A percentile compares a stretch with the other conserved stretches of the same genome.
Evolutionary conservation across 1,284 basidiomycete genomes (phyloP).

Genomic region (Trichosporon inkin): DNA sequence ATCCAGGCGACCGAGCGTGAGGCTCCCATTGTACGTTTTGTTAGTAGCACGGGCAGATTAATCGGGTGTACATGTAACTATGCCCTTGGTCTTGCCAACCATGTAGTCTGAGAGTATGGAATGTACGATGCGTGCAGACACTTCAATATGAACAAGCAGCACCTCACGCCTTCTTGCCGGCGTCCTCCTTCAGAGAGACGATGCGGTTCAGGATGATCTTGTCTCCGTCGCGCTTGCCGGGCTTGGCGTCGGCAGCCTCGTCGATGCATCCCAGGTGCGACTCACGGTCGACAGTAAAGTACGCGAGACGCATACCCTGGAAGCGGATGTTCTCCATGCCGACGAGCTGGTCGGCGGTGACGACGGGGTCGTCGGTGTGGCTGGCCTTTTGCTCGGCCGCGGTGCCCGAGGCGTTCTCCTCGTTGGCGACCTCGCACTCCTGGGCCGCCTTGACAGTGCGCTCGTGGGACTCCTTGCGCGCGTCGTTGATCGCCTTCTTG

Average conservation of each 20-base stretch:
- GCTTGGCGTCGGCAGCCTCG: slow-evolving; percentile 53
- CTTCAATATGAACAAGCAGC: neutral
- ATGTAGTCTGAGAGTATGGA: slow-evolving; percentile 7
- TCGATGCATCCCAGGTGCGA: slow-evolving; percentile 63
- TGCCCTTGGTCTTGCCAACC: slow-evolving; percentile 5
- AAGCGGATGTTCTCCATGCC: slow-evolving; percentile 93
- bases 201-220: slow-evolving; percentile 85
- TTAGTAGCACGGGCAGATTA: slow-evolving; percentile 6
- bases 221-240: slow-evolving; percentile 62
- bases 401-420: slow-evolving; percentile 46
- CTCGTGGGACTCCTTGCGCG: slow-evolving; percentile 62
- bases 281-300: slow-evolving; percentile 91
- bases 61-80: neutral
- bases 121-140: slow-evolving; percentile 6
- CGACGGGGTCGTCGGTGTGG: slow-evolving; percentile 52
- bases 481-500: slow-evolving; percentile 63
- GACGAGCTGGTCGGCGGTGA: slow-evolving; percentile 73
- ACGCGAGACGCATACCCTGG: slow-evolving; percentile 93
- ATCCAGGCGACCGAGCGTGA: neutral
- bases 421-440: slow-evolving; percentile 36
- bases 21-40: slow-evolving; percentile 3
- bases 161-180: slow-evolving; percentile 61
- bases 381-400: slow-evolving; percentile 54
- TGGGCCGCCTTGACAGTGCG: slow-evolving; percentile 59
- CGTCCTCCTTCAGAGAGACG: slow-evolving; percentile 92